These are phyloP conservation scores for Amborella trichopoda DNA, from an alignment of 164 flowering plant genomes.

Conservation along the genomic window DNA sequence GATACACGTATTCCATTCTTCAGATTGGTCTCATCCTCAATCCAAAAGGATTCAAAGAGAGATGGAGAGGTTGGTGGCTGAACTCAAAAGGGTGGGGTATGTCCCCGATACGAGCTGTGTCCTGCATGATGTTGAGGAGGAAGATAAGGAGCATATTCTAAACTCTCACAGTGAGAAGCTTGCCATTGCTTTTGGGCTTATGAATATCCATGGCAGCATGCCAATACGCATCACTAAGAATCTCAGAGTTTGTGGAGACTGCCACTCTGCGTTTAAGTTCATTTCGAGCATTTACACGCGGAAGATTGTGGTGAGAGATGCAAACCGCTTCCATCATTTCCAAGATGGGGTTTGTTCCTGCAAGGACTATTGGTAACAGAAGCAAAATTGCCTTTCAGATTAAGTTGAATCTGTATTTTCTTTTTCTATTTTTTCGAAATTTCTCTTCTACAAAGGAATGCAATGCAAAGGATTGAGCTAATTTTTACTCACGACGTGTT, in stretches of 20 bases:
- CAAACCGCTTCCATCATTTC: constrained; percentile 27
- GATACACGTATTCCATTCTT: constrained; percentile 32
- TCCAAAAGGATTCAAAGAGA: constrained; percentile 14
- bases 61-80: constrained; percentile 15
- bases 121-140: constrained; percentile 31
- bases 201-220: constrained; percentile 14
- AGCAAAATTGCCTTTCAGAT: neutral
- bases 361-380: constrained; percentile 17
- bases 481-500: too few species aligned
- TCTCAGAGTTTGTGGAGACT: constrained; percentile 31
- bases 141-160: constrained; percentile 28
- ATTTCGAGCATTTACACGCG: constrained; percentile 15
- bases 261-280: constrained; percentile 30
- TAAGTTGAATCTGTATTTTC: neutral
- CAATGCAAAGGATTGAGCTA: too few species aligned
- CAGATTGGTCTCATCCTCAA: constrained; percentile 22
- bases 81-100: constrained; percentile 36
- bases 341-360: constrained; percentile 22
- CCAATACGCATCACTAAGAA: constrained; percentile 28
- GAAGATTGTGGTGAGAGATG: constrained; percentile 21
- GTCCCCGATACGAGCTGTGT: constrained; percentile 24
- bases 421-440: neutral
- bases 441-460: too few species aligned
- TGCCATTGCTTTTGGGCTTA: constrained; percentile 31
- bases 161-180: constrained; percentile 31